Evolutionary conservation across 345 rosid genomes (phyloP).

Genomic region (Rhodamnia rubescens): DNA sequence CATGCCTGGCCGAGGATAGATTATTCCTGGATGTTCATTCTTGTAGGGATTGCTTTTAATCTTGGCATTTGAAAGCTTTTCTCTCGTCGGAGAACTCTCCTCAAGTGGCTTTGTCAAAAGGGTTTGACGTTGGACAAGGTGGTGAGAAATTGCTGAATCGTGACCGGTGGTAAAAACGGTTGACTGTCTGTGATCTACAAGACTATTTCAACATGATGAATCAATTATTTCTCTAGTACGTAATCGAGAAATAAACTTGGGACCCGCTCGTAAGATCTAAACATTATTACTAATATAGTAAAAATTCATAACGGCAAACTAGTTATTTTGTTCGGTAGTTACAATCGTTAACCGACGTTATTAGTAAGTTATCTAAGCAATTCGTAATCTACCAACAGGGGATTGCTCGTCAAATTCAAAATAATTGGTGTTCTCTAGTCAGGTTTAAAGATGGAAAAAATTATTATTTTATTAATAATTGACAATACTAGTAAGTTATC

Average conservation of each 20-base stretch:
- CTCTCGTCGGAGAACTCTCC: neutral
- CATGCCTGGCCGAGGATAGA: neutral
- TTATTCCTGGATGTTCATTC: neutral
- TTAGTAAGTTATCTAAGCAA: neutral
- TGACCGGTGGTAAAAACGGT: neutral
- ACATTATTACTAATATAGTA: neutral
- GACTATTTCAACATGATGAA: neutral
- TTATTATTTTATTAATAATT: neutral
- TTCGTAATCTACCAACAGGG: neutral
- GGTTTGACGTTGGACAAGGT: neutral
- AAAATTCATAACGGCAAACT: neutral
- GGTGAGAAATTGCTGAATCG: neutral
- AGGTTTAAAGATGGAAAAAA: neutral
- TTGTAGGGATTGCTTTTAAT: neutral
- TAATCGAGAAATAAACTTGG: neutral
- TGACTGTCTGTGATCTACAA: neutral
- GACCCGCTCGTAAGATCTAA: neutral
- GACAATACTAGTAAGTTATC: neutral
- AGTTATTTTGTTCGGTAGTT: neutral
- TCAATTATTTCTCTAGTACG: neutral
- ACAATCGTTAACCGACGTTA: neutral
- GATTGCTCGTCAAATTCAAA: neutral
- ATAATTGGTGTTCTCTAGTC: neutral
- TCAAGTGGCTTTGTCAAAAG: neutral
- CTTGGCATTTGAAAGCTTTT: neutral